A percentile compares a stretch with the other conserved stretches of the same genome.
phyloP scores from a whole-genome alignment of 805 yeast species.

The Citeromyces matritensis region DNA sequence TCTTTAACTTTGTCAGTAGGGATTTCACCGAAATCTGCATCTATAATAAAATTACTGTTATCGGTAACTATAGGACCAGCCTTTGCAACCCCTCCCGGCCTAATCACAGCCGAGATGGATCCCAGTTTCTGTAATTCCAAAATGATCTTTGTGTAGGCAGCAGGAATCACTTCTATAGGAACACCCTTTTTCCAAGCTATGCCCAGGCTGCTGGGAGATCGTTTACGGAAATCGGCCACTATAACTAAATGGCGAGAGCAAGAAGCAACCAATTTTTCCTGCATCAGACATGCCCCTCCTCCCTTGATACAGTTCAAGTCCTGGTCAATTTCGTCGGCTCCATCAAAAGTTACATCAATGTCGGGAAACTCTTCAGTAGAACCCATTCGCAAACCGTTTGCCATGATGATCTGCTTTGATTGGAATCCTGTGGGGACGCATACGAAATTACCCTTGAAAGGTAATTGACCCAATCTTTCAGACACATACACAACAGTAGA shows the following conservation, averaged over 20 bases:
- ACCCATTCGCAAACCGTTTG: constrained; percentile 67
- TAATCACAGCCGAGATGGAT: constrained; percentile 44
- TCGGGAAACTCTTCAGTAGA: constrained; percentile 71
- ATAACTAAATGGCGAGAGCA: constrained; percentile 64
- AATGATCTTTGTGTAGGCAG: constrained; percentile 65
- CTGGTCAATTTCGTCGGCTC: constrained; percentile 92
- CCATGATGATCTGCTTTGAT: constrained; percentile 71
- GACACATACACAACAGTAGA: constrained; percentile 96
- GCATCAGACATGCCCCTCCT: constrained; percentile 96
- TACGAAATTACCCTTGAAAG: constrained; percentile 35
- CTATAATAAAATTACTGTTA: constrained; percentile 85
- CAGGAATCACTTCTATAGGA: constrained; percentile 91
- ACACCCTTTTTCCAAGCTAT: constrained; percentile 78
- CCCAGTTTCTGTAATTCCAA: constrained; percentile 49
- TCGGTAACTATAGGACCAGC: constrained; percentile 97
- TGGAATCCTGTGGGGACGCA: constrained; percentile 98
- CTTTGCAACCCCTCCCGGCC: constrained; percentile 83
- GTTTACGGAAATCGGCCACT: constrained; percentile 88
- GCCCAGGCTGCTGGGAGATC: constrained; percentile 54
- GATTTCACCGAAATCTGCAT: constrained; percentile 82
- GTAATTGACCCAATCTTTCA: constrained; percentile 71
- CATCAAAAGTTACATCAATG: constrained; percentile 91
- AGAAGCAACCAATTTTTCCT: constrained; percentile 86
- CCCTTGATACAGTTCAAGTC: constrained; percentile 84
- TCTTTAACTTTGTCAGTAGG: constrained; percentile 23